These are phyloP conservation scores for Astraeus odoratus DNA, from an alignment of 768 basidiomycete genomes.

Conservation along the genomic window DNA sequence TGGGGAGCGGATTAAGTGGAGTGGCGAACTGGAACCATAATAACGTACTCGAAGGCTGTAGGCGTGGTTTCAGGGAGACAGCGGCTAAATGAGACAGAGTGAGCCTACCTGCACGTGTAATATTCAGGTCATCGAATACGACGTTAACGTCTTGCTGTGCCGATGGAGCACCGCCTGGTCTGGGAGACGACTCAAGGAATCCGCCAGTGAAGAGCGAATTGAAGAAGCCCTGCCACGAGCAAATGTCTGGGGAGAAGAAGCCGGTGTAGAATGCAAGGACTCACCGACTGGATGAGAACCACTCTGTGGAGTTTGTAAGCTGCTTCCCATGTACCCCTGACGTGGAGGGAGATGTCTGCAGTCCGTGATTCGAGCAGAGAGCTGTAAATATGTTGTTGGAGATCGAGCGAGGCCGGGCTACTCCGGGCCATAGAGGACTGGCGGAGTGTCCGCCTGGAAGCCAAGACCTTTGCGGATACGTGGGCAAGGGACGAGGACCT, in stretches of 20 bases:
- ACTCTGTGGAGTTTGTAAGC: constrained; percentile 78
- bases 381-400: constrained; percentile 71
- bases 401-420: constrained; percentile 42
- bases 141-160: constrained; percentile 56
- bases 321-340: constrained; percentile 63
- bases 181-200: constrained; percentile 52
- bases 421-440: constrained; percentile 32
- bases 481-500: no score
- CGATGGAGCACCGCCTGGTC: constrained; percentile 12
- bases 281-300: constrained; percentile 81
- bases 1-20: constrained; percentile 25
- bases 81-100: neutral
- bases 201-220: constrained; percentile 78
- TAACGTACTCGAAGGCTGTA: constrained; percentile 81
- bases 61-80: constrained; percentile 10
- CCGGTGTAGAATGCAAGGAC: constrained; percentile 17
- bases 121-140: constrained; percentile 78
- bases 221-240: constrained; percentile 67
- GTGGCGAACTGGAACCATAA: neutral
- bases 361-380: constrained; percentile 68
- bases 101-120: constrained; percentile 71
- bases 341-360: constrained; percentile 69
- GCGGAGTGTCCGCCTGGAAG: neutral
- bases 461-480: neutral
- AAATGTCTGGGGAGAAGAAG: constrained; percentile 1